Base-by-base conservation (phyloP, 1,139 yeast genomes). In the Pichia sp. region DNA sequence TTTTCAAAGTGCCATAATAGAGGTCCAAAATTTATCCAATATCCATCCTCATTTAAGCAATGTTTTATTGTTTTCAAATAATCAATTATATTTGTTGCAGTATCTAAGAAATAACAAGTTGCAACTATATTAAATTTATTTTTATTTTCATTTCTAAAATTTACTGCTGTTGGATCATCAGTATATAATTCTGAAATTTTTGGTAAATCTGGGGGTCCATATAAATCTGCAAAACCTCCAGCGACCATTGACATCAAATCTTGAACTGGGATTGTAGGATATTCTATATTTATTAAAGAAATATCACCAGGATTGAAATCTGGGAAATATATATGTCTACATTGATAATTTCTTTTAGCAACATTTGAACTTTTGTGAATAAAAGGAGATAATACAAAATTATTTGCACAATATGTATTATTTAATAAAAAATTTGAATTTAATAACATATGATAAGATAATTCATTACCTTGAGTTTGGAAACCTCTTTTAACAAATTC, bases 1-100 rank as follows among this genome's bases (percentile, higher is more conserved):
- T 76, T 78, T 56, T 86, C 96, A 58, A 76, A 82, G 63, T 89
- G 96, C 94, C 96, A 87, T 43, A 84, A 63, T 27, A 87, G 65
- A 0, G 96, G 96, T 0, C 96, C 97, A 55, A 82, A 77, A 61
- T 89, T 89, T 46, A 87, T 69, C 96, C 96, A 87, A 12, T 66
- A 53, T 0, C 94, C 95, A 6, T 74, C 75, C 0, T 67, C 60
- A 39, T 68, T 68, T 46, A 87, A 59, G 23, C 77, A 68, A 51
- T 79, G 69, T 22, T 68, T 60, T 1, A 89, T 75, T 0, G 87
- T 68, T 45, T 70, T 73, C 37, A 89, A 51, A 50, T 87, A 87
- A 42, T 82, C 86, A 37, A 87, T 70, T 22, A 87, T 68, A 57
- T 87, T 84, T 20, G 78, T 69, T 0, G 92, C 81, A 0, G 96